Percentiles rank a stretch among this genome's conserved stretches.
phyloP scores from a whole-genome alignment of 768 basidiomycete genomes.

The Gloeostereum incarnatum region DNA sequence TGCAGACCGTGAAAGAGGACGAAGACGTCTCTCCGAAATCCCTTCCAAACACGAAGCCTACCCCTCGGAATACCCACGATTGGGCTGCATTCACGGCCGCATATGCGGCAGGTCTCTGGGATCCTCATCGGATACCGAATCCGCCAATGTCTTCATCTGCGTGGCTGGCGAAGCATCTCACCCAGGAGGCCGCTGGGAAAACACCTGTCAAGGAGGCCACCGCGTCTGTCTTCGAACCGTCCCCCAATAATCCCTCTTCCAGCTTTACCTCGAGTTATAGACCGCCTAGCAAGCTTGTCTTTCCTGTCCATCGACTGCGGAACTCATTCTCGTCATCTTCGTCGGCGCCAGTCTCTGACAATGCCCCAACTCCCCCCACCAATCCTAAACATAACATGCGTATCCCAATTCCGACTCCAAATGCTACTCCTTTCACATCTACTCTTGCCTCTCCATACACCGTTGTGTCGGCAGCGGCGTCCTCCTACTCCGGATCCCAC shows the following conservation, averaged over 20 bases:
- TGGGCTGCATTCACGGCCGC: slow-evolving; percentile 75
- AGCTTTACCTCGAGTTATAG: too few relatives aligned
- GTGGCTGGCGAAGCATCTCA: too few relatives aligned
- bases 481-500: slow-evolving; percentile 3
- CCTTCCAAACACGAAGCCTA: slow-evolving; percentile 3
- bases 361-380: not conserved
- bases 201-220: too few relatives aligned
- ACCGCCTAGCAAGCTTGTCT: not conserved
- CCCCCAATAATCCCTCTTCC: too few relatives aligned
- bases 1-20: slow-evolving; percentile 17
- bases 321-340: slow-evolving; percentile 21
- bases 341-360: slow-evolving; percentile 10
- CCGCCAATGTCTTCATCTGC: slow-evolving; percentile 29
- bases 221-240: too few relatives aligned
- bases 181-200: too few relatives aligned
- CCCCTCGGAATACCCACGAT: slow-evolving; percentile 41
- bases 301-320: slow-evolving; percentile 21
- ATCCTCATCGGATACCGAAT: slow-evolving; percentile 61
- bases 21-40: slow-evolving; percentile 6
- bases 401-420: not conserved
- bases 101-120: slow-evolving; percentile 74
- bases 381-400: not conserved
- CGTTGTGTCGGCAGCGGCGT: not conserved
- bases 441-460: not conserved
- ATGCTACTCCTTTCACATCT: not conserved